Percentiles rank a stretch among this genome's conserved stretches.
These are phyloP conservation scores for Sclerotinia trifoliorum DNA, from an alignment of 2,329 filamentous ascomycete species.

Conservation along the genomic window DNA sequence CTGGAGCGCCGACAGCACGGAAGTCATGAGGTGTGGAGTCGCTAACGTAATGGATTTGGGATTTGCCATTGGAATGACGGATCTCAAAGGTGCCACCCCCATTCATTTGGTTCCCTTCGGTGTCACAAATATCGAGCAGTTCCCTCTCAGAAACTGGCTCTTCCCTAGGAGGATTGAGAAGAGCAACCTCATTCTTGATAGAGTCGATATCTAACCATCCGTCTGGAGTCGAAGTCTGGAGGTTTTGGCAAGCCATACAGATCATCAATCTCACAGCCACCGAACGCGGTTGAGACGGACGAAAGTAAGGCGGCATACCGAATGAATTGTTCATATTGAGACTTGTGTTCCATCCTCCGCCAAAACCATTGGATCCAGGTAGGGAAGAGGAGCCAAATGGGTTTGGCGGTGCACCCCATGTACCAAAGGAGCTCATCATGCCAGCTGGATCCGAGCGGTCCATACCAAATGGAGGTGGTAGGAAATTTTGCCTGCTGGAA, in stretches of 20 bases:
- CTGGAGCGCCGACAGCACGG: slow-evolving; percentile 55
- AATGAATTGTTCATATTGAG: slow-evolving; percentile 47
- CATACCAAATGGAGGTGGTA: slow-evolving; percentile 37
- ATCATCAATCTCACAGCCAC: slow-evolving; percentile 71
- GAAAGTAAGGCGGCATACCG: slow-evolving; percentile 41
- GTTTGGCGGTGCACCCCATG: slow-evolving; percentile 40
- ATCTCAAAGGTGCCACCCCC: slow-evolving; percentile 85
- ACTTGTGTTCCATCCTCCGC: slow-evolving; percentile 35
- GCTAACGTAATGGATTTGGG: slow-evolving; percentile 54
- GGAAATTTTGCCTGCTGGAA: slow-evolving; percentile 35
- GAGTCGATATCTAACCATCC: slow-evolving; percentile 69
- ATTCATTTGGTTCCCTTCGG: slow-evolving; percentile 80
- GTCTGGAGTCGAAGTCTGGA: slow-evolving; percentile 50
- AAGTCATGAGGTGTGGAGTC: slow-evolving; percentile 44
- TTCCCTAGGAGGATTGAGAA: slow-evolving; percentile 51
- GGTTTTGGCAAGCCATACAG: slow-evolving; percentile 72
- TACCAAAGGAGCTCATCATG: slow-evolving; percentile 36
- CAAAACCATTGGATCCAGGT: slow-evolving; percentile 37
- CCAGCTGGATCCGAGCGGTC: slow-evolving; percentile 35
- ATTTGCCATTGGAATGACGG: slow-evolving; percentile 33
- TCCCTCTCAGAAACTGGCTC: slow-evolving; percentile 58
- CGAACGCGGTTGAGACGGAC: slow-evolving; percentile 60
- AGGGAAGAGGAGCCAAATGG: slow-evolving; percentile 39
- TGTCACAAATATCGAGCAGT: slow-evolving; percentile 78
- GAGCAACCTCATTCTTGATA: slow-evolving; percentile 63